Evolutionary conservation across 108 stramenopile species (phyloP).

Genomic region (Parietichytrium sp.): DNA sequence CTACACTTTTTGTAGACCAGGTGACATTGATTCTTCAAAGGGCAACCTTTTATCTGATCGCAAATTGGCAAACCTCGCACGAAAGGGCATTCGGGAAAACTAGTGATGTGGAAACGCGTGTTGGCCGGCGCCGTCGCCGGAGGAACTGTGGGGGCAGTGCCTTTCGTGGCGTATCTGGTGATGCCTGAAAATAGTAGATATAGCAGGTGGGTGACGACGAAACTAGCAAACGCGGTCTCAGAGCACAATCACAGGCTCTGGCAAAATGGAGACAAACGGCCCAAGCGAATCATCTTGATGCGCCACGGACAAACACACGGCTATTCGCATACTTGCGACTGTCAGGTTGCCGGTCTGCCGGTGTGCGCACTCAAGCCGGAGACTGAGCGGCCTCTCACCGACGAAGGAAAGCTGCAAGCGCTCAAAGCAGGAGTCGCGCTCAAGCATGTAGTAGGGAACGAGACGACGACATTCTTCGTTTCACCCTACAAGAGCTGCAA

Average conservation of each 20-base stretch:
- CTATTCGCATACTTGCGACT: conserved; percentile 29
- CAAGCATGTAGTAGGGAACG: conserved; percentile 51
- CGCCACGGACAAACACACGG: conserved; percentile 19
- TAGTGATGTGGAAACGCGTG: not conserved
- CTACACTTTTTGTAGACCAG: too few relatives aligned
- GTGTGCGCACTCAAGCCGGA: not conserved
- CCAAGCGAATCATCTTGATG: conserved; percentile 35
- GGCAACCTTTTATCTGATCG: too few relatives aligned
- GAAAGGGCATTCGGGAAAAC: too few relatives aligned
- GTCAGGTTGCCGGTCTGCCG: conserved; percentile 29
- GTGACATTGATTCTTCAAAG: too few relatives aligned
- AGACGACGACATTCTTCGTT: conserved; percentile 54
- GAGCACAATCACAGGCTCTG: not conserved
- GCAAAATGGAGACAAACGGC: conserved; percentile 38
- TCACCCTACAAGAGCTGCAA: conserved; percentile 64
- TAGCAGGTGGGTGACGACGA: not conserved
- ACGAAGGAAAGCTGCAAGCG: conserved; percentile 61
- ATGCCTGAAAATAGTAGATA: not conserved
- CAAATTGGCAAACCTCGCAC: too few relatives aligned
- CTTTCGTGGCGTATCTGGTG: not conserved
- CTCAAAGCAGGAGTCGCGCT: conserved; percentile 59
- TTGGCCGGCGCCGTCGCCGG: not conserved
- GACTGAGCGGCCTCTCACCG: conserved; percentile 52
- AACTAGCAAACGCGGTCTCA: not conserved
- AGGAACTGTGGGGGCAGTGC: not conserved